phyloP scores from a whole-genome alignment of 768 basidiomycete genomes.

The Leccinum variicolor region DNA sequence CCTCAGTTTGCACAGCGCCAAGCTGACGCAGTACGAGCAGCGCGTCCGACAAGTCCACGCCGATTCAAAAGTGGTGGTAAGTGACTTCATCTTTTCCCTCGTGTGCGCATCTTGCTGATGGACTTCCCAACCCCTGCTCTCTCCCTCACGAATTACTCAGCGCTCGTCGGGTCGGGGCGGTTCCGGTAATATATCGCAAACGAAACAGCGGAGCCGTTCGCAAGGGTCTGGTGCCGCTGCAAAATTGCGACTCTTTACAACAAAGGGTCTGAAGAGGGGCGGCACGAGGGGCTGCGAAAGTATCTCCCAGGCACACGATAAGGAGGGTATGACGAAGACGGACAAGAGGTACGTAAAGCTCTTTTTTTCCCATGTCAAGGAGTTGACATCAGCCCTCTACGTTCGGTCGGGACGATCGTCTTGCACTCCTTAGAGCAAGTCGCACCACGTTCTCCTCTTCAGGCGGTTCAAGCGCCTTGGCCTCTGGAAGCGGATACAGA shows the following conservation, averaged over 20 bases:
- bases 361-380: not conserved
- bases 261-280: slow-evolving; percentile 11
- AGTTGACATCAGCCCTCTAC: not conserved
- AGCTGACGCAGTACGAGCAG: slow-evolving; percentile 15
- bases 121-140: not conserved
- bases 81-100: not conserved
- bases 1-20: slow-evolving; percentile 15
- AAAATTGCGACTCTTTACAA: slow-evolving; percentile 10
- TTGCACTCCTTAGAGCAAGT: slow-evolving; percentile 8
- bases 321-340: not conserved
- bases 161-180: slow-evolving; percentile 28
- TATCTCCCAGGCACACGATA: not conserved
- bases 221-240: not conserved
- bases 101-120: not conserved
- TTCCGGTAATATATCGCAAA: slow-evolving; percentile 22
- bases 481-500: not conserved
- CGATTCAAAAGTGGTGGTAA: slow-evolving; percentile 18
- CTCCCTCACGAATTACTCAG: slow-evolving; percentile 2
- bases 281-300: not conserved
- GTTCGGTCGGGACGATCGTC: not conserved
- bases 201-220: slow-evolving; percentile 6
- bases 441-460: slow-evolving; percentile 12
- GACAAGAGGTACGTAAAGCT: slow-evolving; percentile 8
- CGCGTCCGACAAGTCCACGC: slow-evolving; percentile 11
- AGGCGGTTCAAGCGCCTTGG: not conserved